Base-by-base conservation (phyloP, 768 basidiomycete genomes). In the Pisolithus microcarpus region DNA sequence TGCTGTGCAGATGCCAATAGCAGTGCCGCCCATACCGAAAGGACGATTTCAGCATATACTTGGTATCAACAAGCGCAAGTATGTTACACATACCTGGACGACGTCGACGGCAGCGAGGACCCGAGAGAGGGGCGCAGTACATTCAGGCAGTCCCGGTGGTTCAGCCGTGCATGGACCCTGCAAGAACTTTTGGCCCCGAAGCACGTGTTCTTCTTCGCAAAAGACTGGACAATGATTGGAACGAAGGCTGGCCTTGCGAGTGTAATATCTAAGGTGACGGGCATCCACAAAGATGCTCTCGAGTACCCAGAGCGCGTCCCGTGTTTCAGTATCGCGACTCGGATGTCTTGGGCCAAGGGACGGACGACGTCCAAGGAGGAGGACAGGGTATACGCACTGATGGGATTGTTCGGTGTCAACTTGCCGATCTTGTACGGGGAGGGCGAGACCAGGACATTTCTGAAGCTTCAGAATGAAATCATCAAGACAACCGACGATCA, bases 371-470 rank as follows among this genome's bases (percentile, higher is more conserved):
- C 58, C 8, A 45, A 50, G 30, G 37, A 40, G 30, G 58, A 59
- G 43, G 58, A 60, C 28, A 56, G 11, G 21, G 54, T 52, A 18
- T 60, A 60, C 37, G 53, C 52, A 10, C 37, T 60, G 26, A 50
- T 60, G 43, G 52, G 52, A 19, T 23, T 60, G 13, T 54, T 60
- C 28, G 45, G 48, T 18, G 52, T 56, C 21, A 28, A 46, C 36
- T 38, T 60, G 37, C 55, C 58, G 6, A 47, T 60, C 18, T 40
- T 46, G 11, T 59, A 60, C 34, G 58, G 58, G n/a, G 58, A 56
- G 18, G 58, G 59, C 7, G 59, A 48, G 24, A 49, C 31, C 23
- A 56, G 40, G 26, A 55, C 59, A 11, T 59, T 60, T 31, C 45
- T 39, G 36, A 51, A 59, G 34, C 42, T 59, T 10, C 53, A 54